Percentiles rank a stretch among this genome's conserved stretches.
Conservation (phyloP, 176 grass and related monocot species). For the Juncus inflexus region DNA sequence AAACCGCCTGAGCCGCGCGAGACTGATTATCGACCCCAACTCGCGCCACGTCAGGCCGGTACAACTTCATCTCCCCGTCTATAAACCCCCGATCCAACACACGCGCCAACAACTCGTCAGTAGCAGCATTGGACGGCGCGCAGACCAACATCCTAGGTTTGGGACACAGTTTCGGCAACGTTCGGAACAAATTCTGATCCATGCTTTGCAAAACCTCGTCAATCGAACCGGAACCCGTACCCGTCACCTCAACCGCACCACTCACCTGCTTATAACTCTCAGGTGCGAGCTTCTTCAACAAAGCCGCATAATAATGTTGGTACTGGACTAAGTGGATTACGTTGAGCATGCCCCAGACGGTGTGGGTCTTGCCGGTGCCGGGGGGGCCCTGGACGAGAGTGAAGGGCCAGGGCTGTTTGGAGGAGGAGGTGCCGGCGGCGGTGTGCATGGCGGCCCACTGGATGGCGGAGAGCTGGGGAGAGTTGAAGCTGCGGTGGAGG, state of each 20-base stretch:
- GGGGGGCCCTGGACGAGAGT: slow-evolving; percentile 97
- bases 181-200: slow-evolving; percentile 94
- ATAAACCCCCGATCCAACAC: slow-evolving; percentile 98
- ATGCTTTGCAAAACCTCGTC: slow-evolving; percentile 97
- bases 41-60: slow-evolving; percentile 97
- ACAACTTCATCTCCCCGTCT: slow-evolving; percentile 99
- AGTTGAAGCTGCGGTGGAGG: slow-evolving; percentile 77
- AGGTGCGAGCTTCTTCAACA: slow-evolving; percentile 97
- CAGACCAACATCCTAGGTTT: slow-evolving; percentile 98
- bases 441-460: slow-evolving; percentile 99
- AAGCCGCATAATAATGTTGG: slow-evolving; percentile 94
- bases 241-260: slow-evolving; percentile 46
- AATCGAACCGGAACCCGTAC: slow-evolving; percentile 71
- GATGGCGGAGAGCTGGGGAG: slow-evolving; percentile 89
- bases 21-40: slow-evolving; percentile 98
- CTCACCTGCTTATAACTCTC: slow-evolving; percentile 94
- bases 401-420: slow-evolving; percentile 98
- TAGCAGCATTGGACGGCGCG: slow-evolving; percentile 95
- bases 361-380: slow-evolving; percentile 96
- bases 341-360: slow-evolving; percentile 99
- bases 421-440: slow-evolving; percentile 85
- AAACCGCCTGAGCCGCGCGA: slow-evolving; percentile 96
- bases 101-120: slow-evolving; percentile 88
- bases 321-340: slow-evolving; percentile 99
- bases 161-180: slow-evolving; percentile 94